Conservation (phyloP, 2,329 filamentous ascomycete genomes). For the Fusarium decemcellulare region DNA sequence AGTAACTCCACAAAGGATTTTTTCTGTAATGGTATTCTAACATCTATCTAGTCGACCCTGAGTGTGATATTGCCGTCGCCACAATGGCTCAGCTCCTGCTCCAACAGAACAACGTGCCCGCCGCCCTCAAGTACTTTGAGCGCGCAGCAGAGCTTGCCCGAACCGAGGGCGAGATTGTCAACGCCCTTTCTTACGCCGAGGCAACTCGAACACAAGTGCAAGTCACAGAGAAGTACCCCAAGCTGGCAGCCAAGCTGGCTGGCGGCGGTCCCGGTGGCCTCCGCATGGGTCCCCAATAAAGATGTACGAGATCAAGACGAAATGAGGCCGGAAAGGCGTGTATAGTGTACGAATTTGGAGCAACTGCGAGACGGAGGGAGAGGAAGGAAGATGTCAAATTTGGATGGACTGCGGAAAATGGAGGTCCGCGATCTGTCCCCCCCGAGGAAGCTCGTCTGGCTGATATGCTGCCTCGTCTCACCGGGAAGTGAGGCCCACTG, state of each 20-base stretch:
- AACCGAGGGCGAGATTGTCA: constrained; percentile 96
- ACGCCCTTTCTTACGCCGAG: constrained; percentile 96
- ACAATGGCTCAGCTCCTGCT: constrained; percentile 98
- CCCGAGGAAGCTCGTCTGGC: constrained; percentile 32
- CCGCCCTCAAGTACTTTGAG: constrained; percentile 97
- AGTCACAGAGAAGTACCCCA: constrained; percentile 88
- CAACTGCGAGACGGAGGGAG: constrained; percentile 18
- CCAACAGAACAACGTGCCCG: constrained; percentile 96
- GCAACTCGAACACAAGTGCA: constrained; percentile 96
- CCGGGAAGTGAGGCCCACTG: constrained; percentile 44
- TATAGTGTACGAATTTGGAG: constrained; percentile 49
- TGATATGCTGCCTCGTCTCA: constrained; percentile 37
- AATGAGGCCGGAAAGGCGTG: constrained; percentile 37
- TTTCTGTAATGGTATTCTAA: constrained; percentile 50
- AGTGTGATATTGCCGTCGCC: constrained; percentile 98
- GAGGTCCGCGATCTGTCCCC: constrained; percentile 26
- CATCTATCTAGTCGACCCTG: constrained; percentile 82
- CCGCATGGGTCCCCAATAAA: constrained; percentile 54
- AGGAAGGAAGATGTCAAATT: constrained; percentile 38
- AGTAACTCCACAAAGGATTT: constrained; percentile 56
- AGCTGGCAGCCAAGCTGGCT: constrained; percentile 79
- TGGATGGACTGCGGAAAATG: constrained; percentile 32
- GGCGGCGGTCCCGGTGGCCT: constrained; percentile 54
- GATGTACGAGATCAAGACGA: constrained; percentile 40
- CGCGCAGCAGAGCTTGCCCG: constrained; percentile 93